Evolutionary conservation across 2,329 filamentous ascomycete species (phyloP), one percentile per base, ranked within the genome.

Genomic region (Truncatella angustata): DNA sequence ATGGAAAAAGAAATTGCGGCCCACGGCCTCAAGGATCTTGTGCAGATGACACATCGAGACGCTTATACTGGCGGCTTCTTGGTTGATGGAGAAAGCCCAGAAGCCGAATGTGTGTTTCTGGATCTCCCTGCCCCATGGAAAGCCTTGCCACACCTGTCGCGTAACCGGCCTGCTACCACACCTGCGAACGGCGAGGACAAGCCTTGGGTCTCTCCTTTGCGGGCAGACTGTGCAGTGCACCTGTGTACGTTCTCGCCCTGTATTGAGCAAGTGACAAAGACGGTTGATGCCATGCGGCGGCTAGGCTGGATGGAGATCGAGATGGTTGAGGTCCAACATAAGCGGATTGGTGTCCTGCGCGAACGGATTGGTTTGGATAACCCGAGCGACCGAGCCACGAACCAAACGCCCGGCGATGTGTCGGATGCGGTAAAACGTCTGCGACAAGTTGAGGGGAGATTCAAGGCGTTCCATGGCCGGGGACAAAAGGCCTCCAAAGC

Each of bases 191-290:
- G 23, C 10, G 51, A 57, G 30, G 69, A 71, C 37, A 16, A 40
- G 18, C 49, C 49, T n/a, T 85, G 80, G 73, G 66, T 78, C 14
- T 86, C 82, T 0, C 78, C 82, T 0, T 77, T 97, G 10, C 86
- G 94, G 59, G 85, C 90, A 0, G 78, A 79, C n/a, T 79, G 82
- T 37, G 80, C 87, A 4, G 83, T 87, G 1, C 81, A 94, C 64
- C 81, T 99, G 50, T 99, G 94, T 74, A 95, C 91, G 1, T 99
- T 99, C 73, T 95, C 89, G 1, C 94, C 94, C 0, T 99, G 94
- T 70, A 95, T 99, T 58, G 94, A 99, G 71, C 94, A 99, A 73
- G 93, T 95, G 20, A 91, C 88, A 49, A 84, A 86, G 51, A 97
- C 94, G 0, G 86, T 96, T 50, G 87, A 89, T 10, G 82, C 84